Conservation (phyloP, 345 rosid species). For the Rhodamnia rubescens region DNA sequence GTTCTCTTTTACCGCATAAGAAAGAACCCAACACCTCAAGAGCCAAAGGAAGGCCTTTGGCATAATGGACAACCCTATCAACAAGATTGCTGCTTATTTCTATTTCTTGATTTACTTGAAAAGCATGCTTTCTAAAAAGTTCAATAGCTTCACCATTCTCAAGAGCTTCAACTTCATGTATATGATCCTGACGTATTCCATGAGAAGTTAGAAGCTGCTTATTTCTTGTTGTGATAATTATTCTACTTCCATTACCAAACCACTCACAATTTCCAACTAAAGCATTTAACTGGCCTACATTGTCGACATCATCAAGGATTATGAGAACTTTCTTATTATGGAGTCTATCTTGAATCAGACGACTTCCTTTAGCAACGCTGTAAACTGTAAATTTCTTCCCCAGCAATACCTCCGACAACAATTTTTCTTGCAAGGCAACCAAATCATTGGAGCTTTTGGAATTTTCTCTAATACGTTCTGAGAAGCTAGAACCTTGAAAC, state of each 20-base stretch:
- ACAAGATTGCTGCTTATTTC: neutral
- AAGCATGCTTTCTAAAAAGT: slow-evolving; percentile 2
- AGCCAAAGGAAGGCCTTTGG: slow-evolving; percentile 2
- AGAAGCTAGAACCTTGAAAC: slow-evolving; percentile 18
- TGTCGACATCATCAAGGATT: slow-evolving; percentile 11
- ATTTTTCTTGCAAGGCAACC: neutral
- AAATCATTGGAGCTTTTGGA: neutral
- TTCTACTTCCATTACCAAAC: slow-evolving; percentile 8
- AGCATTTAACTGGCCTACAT: neutral
- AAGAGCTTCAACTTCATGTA: neutral
- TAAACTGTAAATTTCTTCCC: neutral
- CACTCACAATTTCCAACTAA: neutral
- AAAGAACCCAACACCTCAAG: slow-evolving; percentile 2
- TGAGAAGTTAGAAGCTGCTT: neutral
- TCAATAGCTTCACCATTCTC: neutral
- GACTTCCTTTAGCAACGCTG: neutral
- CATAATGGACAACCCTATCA: too few species aligned
- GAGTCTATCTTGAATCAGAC: neutral
- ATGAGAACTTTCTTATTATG: neutral
- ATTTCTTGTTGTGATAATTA: slow-evolving; percentile 6
- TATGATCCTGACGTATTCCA: neutral
- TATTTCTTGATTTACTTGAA: neutral
- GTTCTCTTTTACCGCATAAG: neutral
- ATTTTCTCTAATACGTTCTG: slow-evolving; percentile 12
- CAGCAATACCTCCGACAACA: neutral